Base-by-base conservation (phyloP, 2,329 filamentous ascomycete species). In the Pseudonectria foliicola region DNA sequence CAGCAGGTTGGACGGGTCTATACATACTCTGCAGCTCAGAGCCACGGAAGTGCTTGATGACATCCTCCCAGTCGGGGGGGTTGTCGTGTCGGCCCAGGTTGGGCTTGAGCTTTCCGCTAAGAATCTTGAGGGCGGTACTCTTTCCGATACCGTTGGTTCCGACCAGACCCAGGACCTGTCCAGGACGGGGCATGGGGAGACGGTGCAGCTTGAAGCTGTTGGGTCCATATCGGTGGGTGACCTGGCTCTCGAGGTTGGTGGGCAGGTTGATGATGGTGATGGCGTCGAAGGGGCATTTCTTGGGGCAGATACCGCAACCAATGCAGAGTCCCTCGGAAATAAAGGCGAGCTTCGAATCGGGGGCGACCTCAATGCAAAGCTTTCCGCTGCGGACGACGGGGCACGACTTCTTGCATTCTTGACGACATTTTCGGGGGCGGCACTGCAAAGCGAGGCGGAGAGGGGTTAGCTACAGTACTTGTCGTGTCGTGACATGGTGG, bases 191-290 rank as follows among this genome's bases (percentile, higher is more conserved):
- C 77, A 90, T 95, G 38, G 93, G 92, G 57, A 96, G 75, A 53
- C 93, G 82, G 66, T 98, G 92, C 49, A 98, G 80, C 75, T 98
- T 98, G 80, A 98, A 98, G 70, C 89, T 95, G 75, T 98, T 98
- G 62, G 92, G 90, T 36, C 90, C 94, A 73, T 98, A 98, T 60
- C 92, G 85, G 65, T 98, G 93, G 51, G 92, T 96, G 57, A 98
- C 88, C 64, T 96, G 85, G 49, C 84, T 93, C 66, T 98, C 92
- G 64, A 98, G 83, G 68, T 98, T 98, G 62, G 92, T 98, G 52
- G 93, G 92, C 73, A 98, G 71, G 72, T 98, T 98, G 87, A 98
- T 98, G 65, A 98, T 98, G 63, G 90, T 93, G 68, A 98, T 98
- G 55, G 92, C 92, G 59, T 89, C 84, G 66, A 98, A 98, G 12